Conservation (phyloP, 2,329 filamentous ascomycete genomes). For the Penicillium sp. region DNA sequence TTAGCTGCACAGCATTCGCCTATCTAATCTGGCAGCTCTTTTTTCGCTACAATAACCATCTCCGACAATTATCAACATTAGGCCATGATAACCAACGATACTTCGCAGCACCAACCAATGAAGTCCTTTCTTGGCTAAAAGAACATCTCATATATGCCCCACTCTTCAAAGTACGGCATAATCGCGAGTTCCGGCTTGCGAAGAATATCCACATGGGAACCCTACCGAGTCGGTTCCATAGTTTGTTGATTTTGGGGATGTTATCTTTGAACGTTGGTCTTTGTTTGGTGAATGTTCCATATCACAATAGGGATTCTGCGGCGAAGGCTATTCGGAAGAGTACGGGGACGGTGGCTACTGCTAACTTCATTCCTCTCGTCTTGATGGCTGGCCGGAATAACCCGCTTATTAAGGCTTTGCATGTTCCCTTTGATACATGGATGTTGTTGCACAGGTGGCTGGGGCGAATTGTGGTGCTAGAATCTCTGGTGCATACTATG, state of each 20-base stretch:
- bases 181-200: constrained; percentile 46
- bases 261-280: constrained; percentile 48
- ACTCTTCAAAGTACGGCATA: constrained; percentile 45
- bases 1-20: constrained; percentile 62
- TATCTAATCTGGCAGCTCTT: constrained; percentile 68
- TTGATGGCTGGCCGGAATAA: constrained; percentile 46
- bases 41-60: constrained; percentile 63
- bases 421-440: constrained; percentile 46
- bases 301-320: constrained; percentile 33
- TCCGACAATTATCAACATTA: constrained; percentile 73
- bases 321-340: constrained; percentile 46
- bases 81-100: constrained; percentile 78
- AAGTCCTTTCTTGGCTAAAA: constrained; percentile 66
- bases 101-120: constrained; percentile 60
- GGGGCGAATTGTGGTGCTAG: constrained; percentile 68
- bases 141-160: constrained; percentile 59
- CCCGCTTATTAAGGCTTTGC: constrained; percentile 43
- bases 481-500: constrained; percentile 67
- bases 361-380: constrained; percentile 46
- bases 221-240: constrained; percentile 49
- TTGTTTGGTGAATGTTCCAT: constrained; percentile 52
- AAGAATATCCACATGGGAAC: constrained; percentile 46
- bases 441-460: constrained; percentile 75
- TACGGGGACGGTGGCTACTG: constrained; percentile 42
- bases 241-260: constrained; percentile 42